phyloP scores from a whole-genome alignment of 2,329 filamentous ascomycete genomes.

The Aspergillus pseudonomiae region DNA sequence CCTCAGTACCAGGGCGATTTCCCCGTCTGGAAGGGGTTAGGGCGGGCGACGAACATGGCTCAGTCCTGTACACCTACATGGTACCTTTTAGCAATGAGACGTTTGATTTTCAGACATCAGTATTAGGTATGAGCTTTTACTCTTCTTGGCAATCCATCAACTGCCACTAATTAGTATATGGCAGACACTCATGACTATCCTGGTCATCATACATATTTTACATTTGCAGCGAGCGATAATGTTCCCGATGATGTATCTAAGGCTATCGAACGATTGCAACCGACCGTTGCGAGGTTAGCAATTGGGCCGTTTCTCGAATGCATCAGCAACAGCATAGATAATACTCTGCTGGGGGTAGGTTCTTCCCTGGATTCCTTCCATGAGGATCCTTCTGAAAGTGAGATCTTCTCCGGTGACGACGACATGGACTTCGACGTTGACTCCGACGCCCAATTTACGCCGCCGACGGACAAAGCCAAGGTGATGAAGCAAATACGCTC shows the following conservation, averaged over 20 bases:
- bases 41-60: conserved; percentile 70
- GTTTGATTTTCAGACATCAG: conserved; percentile 42
- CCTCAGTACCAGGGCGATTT: conserved; percentile 42
- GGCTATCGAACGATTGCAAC: conserved; percentile 49
- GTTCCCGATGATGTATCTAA: conserved; percentile 22
- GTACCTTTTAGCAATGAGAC: conserved; percentile 26
- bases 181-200: conserved; percentile 65
- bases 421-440: conserved; percentile 31
- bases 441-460: conserved; percentile 6
- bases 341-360: conserved; percentile 9
- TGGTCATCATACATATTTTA: conserved; percentile 57
- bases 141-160: conserved; percentile 17
- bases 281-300: conserved; percentile 46
- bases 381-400: background rate
- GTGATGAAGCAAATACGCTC: conserved; percentile 45
- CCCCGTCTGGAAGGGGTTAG: conserved; percentile 57
- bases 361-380: conserved; percentile 13
- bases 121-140: conserved; percentile 40
- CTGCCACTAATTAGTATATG: conserved; percentile 3
- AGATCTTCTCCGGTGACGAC: conserved; percentile 27
- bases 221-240: conserved; percentile 55
- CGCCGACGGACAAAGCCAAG: background rate
- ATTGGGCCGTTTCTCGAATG: conserved; percentile 49
- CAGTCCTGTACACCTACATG: conserved; percentile 65
- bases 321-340: conserved; percentile 15